Percentiles rank a stretch among this genome's conserved stretches.
phyloP scores from a whole-genome alignment of 345 rosid species.

The Sonneratia caseolaris region DNA sequence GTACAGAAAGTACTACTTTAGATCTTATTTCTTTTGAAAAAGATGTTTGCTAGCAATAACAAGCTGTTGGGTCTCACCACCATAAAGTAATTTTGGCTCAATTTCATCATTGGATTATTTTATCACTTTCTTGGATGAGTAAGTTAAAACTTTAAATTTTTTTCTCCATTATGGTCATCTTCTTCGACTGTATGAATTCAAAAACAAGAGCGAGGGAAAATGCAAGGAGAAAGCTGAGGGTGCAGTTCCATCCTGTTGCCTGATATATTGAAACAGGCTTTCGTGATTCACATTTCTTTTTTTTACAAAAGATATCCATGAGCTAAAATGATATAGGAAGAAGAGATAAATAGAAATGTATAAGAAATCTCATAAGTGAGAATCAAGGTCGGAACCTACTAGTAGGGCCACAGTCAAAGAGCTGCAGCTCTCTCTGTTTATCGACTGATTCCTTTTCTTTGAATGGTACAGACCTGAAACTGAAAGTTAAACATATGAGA shows the following conservation, averaged over 20 bases:
- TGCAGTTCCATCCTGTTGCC: background rate
- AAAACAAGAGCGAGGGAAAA: conserved; percentile 1
- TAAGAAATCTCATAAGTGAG: too few species aligned
- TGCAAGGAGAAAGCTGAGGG: background rate
- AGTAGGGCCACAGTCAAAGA: too few species aligned
- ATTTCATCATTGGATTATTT: too few species aligned
- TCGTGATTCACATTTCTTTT: background rate
- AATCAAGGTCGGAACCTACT: too few species aligned
- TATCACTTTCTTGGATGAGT: background rate
- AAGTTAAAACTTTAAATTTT: background rate
- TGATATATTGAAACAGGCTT: background rate
- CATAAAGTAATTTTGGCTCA: too few species aligned
- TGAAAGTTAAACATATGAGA: background rate
- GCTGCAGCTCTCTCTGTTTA: too few species aligned
- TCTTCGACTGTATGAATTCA: conserved; percentile 5
- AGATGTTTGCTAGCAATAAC: too few species aligned
- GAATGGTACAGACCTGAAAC: background rate
- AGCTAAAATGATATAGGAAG: too few species aligned
- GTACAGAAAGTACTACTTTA: too few species aligned
- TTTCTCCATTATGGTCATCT: background rate
- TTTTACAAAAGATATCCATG: background rate
- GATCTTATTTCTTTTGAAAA: too few species aligned
- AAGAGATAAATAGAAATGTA: too few species aligned
- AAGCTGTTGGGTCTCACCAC: too few species aligned
- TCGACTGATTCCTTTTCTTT: background rate